These are phyloP conservation scores for Skeletonema marinoi DNA, from an alignment of 108 stramenopile species.

Conservation along the genomic window DNA sequence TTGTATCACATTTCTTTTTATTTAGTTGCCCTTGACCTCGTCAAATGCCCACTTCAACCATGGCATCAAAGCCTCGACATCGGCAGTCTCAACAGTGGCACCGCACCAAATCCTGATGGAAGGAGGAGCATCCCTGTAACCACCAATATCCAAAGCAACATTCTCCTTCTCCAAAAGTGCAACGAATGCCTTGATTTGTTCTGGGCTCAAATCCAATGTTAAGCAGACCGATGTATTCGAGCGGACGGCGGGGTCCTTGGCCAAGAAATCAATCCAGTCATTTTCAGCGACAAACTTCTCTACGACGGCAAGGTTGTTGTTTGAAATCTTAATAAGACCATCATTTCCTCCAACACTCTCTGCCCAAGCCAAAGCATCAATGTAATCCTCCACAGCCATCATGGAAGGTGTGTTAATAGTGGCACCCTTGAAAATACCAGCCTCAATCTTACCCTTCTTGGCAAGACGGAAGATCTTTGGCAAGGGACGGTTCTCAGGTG, in stretches of 20 bases:
- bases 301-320: conserved; percentile 91
- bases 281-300: conserved; percentile 93
- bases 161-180: conserved; percentile 90
- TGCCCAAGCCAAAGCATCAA: conserved; percentile 97
- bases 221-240: conserved; percentile 98
- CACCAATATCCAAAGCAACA: conserved; percentile 97
- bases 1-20: conserved; percentile 17
- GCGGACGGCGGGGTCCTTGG: conserved; percentile 93
- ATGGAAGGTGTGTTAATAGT: conserved; percentile 99
- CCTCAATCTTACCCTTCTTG: conserved; percentile 97
- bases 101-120: conserved; percentile 99
- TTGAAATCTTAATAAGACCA: conserved; percentile 91
- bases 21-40: conserved; percentile 64
- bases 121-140: conserved; percentile 99
- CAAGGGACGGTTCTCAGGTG: conserved; percentile 93
- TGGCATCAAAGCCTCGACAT: conserved; percentile 97
- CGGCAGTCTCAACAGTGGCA: conserved; percentile 96
- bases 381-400: conserved; percentile 99
- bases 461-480: conserved; percentile 99
- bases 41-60: conserved; percentile 98
- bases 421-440: conserved; percentile 94
- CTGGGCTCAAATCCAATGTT: conserved; percentile 89
- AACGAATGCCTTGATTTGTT: conserved; percentile 96
- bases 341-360: conserved; percentile 91
- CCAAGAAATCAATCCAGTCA: conserved; percentile 96